Percentiles rank a stretch among this genome's conserved stretches.
phyloP scores from a whole-genome alignment of 257 asterid species.

The Capsicum pubescens region DNA sequence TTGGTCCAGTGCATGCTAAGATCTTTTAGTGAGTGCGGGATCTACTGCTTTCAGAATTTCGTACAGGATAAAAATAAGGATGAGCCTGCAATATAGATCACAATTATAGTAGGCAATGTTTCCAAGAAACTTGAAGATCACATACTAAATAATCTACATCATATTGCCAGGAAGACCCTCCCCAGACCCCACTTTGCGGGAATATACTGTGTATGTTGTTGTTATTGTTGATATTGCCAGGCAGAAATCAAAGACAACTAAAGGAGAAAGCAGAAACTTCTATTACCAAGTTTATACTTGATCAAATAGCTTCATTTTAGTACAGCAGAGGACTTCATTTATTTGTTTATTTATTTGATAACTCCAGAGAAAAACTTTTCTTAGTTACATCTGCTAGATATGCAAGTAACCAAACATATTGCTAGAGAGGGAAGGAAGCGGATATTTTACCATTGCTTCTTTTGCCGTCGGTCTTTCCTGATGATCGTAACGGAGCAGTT shows the following conservation, averaged over 20 bases:
- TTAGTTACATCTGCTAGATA: background rate
- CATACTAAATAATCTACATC: background rate
- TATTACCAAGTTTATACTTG: background rate
- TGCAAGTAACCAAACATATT: background rate
- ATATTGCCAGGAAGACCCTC: background rate
- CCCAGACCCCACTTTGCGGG: too few species aligned
- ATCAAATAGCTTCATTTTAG: background rate
- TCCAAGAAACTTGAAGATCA: background rate
- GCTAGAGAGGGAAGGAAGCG: background rate
- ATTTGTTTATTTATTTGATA: background rate
- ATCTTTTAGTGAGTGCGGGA: slow-evolving; percentile 56
- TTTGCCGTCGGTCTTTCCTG: slow-evolving; percentile 95
- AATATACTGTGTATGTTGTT: too few species aligned
- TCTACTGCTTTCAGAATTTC: slow-evolving; percentile 88
- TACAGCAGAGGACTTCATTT: background rate
- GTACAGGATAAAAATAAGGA: slow-evolving; percentile 80
- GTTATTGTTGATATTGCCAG: background rate
- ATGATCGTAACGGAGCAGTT: slow-evolving; percentile 85
- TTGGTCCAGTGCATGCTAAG: background rate
- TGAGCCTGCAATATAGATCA: slow-evolving; percentile 68
- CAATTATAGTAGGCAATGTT: background rate
- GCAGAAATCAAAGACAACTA: slow-evolving; percentile 15
- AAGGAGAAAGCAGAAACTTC: background rate
- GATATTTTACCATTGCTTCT: slow-evolving; percentile 83
- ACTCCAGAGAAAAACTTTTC: background rate